Evolutionary conservation across 805 yeast species (phyloP).

Genomic region (Candida coquimbonensis): DNA sequence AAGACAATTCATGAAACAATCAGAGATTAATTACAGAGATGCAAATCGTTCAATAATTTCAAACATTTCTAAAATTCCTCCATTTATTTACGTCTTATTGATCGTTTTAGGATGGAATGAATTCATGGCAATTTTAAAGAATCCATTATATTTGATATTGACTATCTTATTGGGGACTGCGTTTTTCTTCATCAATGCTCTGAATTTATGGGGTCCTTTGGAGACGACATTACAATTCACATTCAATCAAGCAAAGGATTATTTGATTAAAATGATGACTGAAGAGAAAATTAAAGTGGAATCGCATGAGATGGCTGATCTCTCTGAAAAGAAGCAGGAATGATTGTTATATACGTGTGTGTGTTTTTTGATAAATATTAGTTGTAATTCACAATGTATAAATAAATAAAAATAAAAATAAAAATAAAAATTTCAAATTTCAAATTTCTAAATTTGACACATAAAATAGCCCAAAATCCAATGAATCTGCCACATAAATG

Average conservation of each 20-base stretch:
- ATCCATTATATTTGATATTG: conserved; percentile 73
- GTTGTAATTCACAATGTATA: too few relatives aligned
- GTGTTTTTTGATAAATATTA: background rate
- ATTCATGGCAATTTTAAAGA: conserved; percentile 78
- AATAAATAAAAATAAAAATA: too few relatives aligned
- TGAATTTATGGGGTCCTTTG: conserved; percentile 76
- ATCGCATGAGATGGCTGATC: conserved; percentile 27
- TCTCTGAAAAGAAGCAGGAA: conserved; percentile 18
- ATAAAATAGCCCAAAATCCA: background rate
- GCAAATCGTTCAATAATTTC: conserved; percentile 82
- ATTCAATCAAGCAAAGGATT: conserved; percentile 43
- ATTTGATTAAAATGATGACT: conserved; percentile 48
- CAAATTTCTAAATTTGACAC: background rate
- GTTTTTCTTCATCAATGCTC: conserved; percentile 56
- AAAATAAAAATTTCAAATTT: too few relatives aligned
- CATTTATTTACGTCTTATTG: conserved; percentile 68
- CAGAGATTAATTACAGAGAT: conserved; percentile 76
- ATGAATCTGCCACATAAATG: conserved; percentile 19
- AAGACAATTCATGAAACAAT: conserved; percentile 60
- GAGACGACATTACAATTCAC: conserved; percentile 53
- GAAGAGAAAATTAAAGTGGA: conserved; percentile 35
- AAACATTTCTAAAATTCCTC: conserved; percentile 73
- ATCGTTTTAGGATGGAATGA: conserved; percentile 92
- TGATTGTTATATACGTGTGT: background rate
- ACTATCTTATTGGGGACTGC: conserved; percentile 52